These are phyloP conservation scores for Oenanthe javanica DNA, from an alignment of 140 eudicot genomes.

Conservation along the genomic window DNA sequence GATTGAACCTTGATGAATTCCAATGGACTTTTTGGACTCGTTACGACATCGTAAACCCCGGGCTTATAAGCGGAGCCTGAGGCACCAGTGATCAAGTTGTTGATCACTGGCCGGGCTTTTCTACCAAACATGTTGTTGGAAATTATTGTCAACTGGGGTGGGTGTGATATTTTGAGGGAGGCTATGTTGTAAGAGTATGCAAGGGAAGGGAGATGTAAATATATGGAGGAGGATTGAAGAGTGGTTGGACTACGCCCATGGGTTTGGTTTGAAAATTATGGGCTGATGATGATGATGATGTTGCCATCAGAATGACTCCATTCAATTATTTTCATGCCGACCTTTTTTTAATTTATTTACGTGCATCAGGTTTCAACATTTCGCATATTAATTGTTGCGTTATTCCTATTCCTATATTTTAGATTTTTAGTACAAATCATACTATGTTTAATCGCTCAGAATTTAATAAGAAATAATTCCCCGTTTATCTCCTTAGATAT, in stretches of 20 bases:
- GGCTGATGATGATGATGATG: slow-evolving; percentile 4
- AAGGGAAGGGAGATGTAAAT: not conserved
- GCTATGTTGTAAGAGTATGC: not conserved
- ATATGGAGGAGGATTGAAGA: slow-evolving; percentile 28
- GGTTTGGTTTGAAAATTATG: slow-evolving; percentile 32
- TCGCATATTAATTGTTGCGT: too few relatives aligned
- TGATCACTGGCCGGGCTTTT: slow-evolving; percentile 19
- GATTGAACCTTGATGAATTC: slow-evolving; percentile 35
- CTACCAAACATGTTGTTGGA: slow-evolving; percentile 17
- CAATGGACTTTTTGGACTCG: slow-evolving; percentile 18
- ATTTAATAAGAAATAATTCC: too few relatives aligned
- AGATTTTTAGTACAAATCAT: too few relatives aligned
- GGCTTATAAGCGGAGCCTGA: slow-evolving; percentile 15
- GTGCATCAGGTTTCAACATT: not conserved
- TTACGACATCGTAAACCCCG: slow-evolving; percentile 12
- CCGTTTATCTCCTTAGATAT: too few relatives aligned
- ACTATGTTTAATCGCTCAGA: too few relatives aligned
- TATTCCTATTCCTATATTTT: too few relatives aligned
- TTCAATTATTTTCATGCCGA: slow-evolving; percentile 7
- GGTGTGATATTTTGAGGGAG: not conserved
- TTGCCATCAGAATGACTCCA: slow-evolving; percentile 5
- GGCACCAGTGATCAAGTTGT: slow-evolving; percentile 4
- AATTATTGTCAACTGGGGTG: not conserved
- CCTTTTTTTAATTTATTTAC: not conserved
- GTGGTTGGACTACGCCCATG: slow-evolving; percentile 65